These are phyloP conservation scores for Botrytis aclada DNA, from an alignment of 2,329 filamentous ascomycete species.

Conservation along the genomic window DNA sequence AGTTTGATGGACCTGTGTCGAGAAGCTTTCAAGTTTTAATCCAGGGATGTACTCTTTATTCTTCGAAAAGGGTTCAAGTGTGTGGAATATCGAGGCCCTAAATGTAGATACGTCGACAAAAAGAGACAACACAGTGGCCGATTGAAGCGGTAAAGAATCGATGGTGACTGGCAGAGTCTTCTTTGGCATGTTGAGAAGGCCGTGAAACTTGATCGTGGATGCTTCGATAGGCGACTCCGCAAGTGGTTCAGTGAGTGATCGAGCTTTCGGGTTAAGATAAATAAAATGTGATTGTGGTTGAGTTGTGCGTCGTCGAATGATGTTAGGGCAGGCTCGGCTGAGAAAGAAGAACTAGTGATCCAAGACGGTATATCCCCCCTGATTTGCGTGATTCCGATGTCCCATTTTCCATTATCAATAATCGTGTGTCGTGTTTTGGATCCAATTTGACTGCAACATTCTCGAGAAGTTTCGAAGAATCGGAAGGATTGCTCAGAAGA, in stretches of 20 bases:
- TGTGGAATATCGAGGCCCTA: slow-evolving; percentile 14
- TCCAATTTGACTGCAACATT: neutral
- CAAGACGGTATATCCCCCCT: neutral
- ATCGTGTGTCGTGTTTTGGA: neutral
- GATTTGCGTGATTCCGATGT: neutral
- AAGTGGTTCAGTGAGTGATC: neutral
- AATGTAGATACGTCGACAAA: slow-evolving; percentile 21
- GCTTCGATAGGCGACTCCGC: neutral
- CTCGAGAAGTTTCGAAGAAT: neutral
- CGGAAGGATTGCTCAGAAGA: neutral
- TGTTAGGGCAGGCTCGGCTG: neutral
- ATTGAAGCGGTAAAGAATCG: slow-evolving; percentile 20
- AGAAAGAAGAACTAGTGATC: neutral
- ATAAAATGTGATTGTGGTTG: neutral
- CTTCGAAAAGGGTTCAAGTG: neutral
- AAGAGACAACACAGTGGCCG: slow-evolving; percentile 21
- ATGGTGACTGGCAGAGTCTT: slow-evolving; percentile 21
- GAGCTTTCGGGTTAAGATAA: neutral
- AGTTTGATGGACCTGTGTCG: neutral
- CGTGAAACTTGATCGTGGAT: slow-evolving; percentile 15
- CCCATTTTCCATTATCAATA: neutral
- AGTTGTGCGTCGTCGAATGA: neutral
- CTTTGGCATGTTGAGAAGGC: slow-evolving; percentile 16
- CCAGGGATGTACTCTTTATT: neutral
- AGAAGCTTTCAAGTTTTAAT: neutral